phyloP scores from a whole-genome alignment of 768 basidiomycete genomes.

The Asterophora lycoperdoides region DNA sequence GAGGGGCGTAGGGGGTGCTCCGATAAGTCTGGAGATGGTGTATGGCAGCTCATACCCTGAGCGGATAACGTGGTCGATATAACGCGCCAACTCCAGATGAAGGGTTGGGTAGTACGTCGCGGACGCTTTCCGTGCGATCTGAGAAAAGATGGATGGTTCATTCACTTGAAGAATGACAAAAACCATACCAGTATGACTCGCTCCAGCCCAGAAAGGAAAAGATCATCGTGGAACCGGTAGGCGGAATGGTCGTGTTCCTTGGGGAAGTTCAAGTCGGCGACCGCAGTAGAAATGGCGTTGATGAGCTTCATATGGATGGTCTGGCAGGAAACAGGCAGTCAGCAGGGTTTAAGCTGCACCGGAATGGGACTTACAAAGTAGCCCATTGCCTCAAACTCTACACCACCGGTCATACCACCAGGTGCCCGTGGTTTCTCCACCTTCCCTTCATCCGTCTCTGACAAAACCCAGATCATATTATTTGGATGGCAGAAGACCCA shows the following conservation, averaged over 20 bases:
- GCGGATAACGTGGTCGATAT: constrained; percentile 61
- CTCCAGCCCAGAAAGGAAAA: constrained; percentile 90
- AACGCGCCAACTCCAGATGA: constrained; percentile 90
- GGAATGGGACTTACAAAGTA: constrained; percentile 67
- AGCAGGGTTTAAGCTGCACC: neutral
- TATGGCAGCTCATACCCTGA: constrained; percentile 80
- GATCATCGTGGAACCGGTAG: constrained; percentile 75
- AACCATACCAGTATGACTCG: constrained; percentile 76
- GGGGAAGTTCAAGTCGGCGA: constrained; percentile 60
- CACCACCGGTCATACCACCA: constrained; percentile 97
- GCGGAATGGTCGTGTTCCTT: constrained; percentile 74
- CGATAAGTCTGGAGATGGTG: constrained; percentile 74
- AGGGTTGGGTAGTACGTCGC: constrained; percentile 91
- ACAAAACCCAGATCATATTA: constrained; percentile 85
- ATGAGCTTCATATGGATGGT: constrained; percentile 84
- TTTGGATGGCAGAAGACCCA: constrained; percentile 97
- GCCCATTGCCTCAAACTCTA: constrained; percentile 95
- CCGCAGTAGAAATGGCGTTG: constrained; percentile 70
- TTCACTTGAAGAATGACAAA: neutral
- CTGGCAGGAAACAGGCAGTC: constrained; percentile 34
- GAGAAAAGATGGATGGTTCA: neutral
- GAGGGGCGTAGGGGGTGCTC: constrained; percentile 65
- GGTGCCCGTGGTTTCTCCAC: constrained; percentile 93
- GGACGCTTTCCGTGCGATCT: constrained; percentile 96
- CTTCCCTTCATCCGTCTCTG: constrained; percentile 76